Percentiles rank a stretch among this genome's conserved stretches.
Evolutionary conservation across 169 alveolate genomes (phyloP).

Genomic region (Plasmodium cynomolgi): DNA sequence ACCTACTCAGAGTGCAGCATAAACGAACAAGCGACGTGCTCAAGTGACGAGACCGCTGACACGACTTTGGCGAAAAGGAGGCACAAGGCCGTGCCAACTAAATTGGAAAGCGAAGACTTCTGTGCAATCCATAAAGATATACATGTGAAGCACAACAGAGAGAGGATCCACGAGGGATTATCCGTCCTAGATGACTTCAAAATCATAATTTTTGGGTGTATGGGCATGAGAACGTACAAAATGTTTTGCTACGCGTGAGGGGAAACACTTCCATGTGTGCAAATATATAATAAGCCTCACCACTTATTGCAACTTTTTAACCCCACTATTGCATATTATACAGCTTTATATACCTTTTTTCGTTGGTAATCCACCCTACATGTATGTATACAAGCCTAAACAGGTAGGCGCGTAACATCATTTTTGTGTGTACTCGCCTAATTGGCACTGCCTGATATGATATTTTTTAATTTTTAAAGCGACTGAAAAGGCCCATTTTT

Average conservation of each 20-base stretch:
- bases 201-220: conserved; percentile 50
- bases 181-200: conserved; percentile 60
- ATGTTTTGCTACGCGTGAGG: conserved; percentile 17
- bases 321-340: not conserved
- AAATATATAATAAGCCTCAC: not conserved
- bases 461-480: not conserved
- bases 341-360: not conserved
- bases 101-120: not conserved
- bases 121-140: not conserved
- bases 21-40: conserved; percentile 32
- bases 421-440: not conserved
- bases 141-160: not conserved
- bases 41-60: conserved; percentile 67
- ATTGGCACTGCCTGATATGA: not conserved
- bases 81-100: not conserved
- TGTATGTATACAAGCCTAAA: not conserved
- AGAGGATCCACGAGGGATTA: not conserved
- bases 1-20: conserved; percentile 13
- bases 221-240: conserved; percentile 68
- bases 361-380: not conserved
- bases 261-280: not conserved
- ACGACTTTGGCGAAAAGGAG: conserved; percentile 15
- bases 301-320: not conserved
- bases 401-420: not conserved
- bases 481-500: not conserved